A percentile compares a stretch with the other conserved stretches of the same genome.
Evolutionary conservation across 1,139 yeast genomes (phyloP).

Genomic region (Taiozyma sp.): DNA sequence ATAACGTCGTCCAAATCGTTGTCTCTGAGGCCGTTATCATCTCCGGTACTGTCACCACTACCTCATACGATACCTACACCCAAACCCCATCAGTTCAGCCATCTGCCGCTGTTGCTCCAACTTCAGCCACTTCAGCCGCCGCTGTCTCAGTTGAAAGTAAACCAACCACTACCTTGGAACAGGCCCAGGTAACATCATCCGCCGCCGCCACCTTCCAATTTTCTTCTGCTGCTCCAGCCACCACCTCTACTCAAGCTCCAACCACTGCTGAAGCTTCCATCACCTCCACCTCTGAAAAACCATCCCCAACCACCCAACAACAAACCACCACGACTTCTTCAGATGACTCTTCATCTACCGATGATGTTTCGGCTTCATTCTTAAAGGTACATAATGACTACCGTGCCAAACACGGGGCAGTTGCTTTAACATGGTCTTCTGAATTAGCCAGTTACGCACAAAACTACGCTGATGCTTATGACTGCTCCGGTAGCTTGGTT

Average conservation of each 20-base stretch:
- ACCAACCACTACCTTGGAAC: slow-evolving; percentile 6
- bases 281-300: slow-evolving; percentile 13
- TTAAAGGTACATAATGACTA: slow-evolving; percentile 62
- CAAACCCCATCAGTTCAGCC: slow-evolving; percentile 8
- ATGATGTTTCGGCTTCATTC: slow-evolving; percentile 28
- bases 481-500: slow-evolving; percentile 61
- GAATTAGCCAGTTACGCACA: slow-evolving; percentile 65
- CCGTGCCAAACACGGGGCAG: slow-evolving; percentile 64
- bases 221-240: neutral
- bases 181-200: neutral
- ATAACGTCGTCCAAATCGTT: slow-evolving; percentile 19
- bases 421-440: slow-evolving; percentile 58
- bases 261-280: slow-evolving; percentile 16
- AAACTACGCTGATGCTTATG: slow-evolving; percentile 61
- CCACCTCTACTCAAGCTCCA: slow-evolving; percentile 14
- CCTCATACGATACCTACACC: slow-evolving; percentile 18
- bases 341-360: slow-evolving; percentile 15
- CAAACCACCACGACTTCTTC: slow-evolving; percentile 14
- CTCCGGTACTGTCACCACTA: slow-evolving; percentile 16
- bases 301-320: slow-evolving; percentile 10
- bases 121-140: neutral
- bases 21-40: slow-evolving; percentile 22
- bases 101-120: slow-evolving; percentile 1
- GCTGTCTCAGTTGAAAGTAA: slow-evolving; percentile 11
- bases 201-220: slow-evolving; percentile 5